Base-by-base conservation (phyloP, 106 monocot genomes). In the Acorus calamus region DNA sequence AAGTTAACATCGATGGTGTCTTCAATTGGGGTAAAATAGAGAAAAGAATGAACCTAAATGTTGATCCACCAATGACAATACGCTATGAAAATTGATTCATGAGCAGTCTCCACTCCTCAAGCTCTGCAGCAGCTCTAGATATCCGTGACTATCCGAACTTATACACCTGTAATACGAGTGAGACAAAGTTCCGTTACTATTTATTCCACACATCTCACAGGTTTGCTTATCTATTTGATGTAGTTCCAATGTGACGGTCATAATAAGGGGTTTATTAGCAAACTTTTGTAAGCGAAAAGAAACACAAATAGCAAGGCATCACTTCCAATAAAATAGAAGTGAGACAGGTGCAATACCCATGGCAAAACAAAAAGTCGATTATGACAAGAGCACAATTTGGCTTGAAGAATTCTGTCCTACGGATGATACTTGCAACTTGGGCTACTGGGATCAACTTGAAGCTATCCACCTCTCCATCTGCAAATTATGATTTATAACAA, bases 391-490 rank as follows among this genome's bases (percentile, higher is more conserved):
- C 55, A 49, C 91, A 96, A 70, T 96, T 96, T 62, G 91, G 91
- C 70, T 96, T 96, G 80, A 79, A 96, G 77, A 84, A 83, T 49
- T 83, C 71, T 44, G 87, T 85, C 64, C 74, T 82, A 47, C 76
- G 75, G 45, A 91, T 78, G 3, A 96, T 85, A 50, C 81, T 88
- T 50, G 87, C 91, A 71, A 84, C 87, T 67, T 85, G 77, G 57
- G 66, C 45, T 41, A 83, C 63, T 53, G 87, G 75, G 6, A 96
- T 64, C 68, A 91, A 64, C 67, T 60, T 75, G 78, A 96, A 96
- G 83, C 96, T 91, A 51, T 71, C 87, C 14, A 96, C 91, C 47
- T 96, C 96, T 71, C 96, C 91, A 75, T 96, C 96, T 96, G 87
- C 56, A 63, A 12, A 11, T 28, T 28, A 28, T 28, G 28, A 28